Conservation (phyloP, 2,329 filamentous ascomycete genomes). For the Xylariaceae sp. region DNA sequence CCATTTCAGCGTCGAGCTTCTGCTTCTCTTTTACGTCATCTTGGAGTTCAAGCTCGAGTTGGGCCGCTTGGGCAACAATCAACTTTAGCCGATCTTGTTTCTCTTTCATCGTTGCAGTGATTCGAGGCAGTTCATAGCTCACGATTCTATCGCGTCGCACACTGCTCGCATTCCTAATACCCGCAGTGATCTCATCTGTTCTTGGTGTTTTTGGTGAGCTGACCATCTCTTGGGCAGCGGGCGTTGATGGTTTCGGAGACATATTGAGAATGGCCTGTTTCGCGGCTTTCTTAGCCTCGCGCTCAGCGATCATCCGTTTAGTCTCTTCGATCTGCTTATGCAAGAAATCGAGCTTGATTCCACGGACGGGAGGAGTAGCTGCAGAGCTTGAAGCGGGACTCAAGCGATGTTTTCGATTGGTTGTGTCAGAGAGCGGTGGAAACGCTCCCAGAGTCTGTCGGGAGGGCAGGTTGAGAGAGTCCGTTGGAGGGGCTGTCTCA, state of each 20-base stretch:
- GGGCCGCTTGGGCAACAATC: slow-evolving; percentile 44
- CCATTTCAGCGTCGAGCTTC: slow-evolving; percentile 30
- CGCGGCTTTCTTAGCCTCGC: slow-evolving; percentile 48
- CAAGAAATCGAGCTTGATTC: slow-evolving; percentile 27
- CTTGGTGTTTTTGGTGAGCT: slow-evolving; percentile 14
- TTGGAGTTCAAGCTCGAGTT: slow-evolving; percentile 46
- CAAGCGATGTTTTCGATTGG: slow-evolving; percentile 36
- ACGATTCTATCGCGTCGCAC: slow-evolving; percentile 33
- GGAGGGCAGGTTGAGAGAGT: slow-evolving; percentile 24
- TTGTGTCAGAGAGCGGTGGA: slow-evolving; percentile 41
- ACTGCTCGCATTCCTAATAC: slow-evolving; percentile 7
- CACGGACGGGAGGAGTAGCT: slow-evolving; percentile 32
- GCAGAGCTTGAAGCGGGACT: slow-evolving; percentile 36
- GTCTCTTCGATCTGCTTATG: slow-evolving; percentile 56
- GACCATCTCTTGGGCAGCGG: slow-evolving; percentile 12
- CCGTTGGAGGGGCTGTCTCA: slow-evolving; percentile 30
- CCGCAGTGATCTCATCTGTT: slow-evolving; percentile 7
- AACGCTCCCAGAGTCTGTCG: slow-evolving; percentile 39
- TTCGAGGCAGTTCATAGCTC: slow-evolving; percentile 36
- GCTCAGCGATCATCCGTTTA: slow-evolving; percentile 55
- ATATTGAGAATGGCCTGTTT: slow-evolving; percentile 20
- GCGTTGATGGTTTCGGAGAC: slow-evolving; percentile 21
- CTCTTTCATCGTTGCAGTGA: slow-evolving; percentile 38
- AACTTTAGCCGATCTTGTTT: slow-evolving; percentile 46
- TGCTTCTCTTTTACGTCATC: slow-evolving; percentile 32